Base-by-base conservation (phyloP, 2,329 filamentous ascomycete species). In the Aspergillus ruber region DNA sequence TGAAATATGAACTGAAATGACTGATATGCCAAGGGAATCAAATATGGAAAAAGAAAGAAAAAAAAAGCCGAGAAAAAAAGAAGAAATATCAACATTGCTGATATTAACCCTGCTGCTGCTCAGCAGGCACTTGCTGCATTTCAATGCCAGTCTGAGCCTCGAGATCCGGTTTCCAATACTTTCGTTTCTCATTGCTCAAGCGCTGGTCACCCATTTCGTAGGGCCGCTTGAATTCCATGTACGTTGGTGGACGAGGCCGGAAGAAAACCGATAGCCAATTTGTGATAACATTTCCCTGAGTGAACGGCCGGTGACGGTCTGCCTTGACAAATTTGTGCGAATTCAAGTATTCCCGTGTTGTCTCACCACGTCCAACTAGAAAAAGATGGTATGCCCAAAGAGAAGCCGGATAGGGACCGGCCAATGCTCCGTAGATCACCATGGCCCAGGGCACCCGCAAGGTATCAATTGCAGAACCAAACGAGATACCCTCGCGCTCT, bases 321-420 rank as follows among this genome's bases (percentile, higher is more conserved):
- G 86, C 85, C 71, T 93, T 94, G 53, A 85, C 74, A 65, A 98
- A 97, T 68, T 97, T 97, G 70, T 95, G 89, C 4, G 87, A 90
- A 70, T 95, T 95, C 55, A 98, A 82, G 66, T 95, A 96, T 69
- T 98, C 93, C 57, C 93, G 80, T 1, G 93, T 98, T 0, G 91
- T 98, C 74, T 98, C 91, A 43, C 91, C 93, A 27, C 91, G 80
- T 6, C 83, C 86, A 72, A 94, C 89, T 39, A 98, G 77, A 72
- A 95, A 96, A 42, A 97, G 65, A 69, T 98, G 93, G 66, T 98
- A 98, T 18, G 81, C 80, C 74, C 84, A 88, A 5, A 98, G 74
- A 39, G 89, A 88, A 36, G 84, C 80, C 0, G 91, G 91, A 66
- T 98, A 98, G 5, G 84, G 76, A 36, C 85, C 80, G 1, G 78